phyloP scores from a whole-genome alignment of 345 rosid genomes.

The Sisymbrium altissimum region DNA sequence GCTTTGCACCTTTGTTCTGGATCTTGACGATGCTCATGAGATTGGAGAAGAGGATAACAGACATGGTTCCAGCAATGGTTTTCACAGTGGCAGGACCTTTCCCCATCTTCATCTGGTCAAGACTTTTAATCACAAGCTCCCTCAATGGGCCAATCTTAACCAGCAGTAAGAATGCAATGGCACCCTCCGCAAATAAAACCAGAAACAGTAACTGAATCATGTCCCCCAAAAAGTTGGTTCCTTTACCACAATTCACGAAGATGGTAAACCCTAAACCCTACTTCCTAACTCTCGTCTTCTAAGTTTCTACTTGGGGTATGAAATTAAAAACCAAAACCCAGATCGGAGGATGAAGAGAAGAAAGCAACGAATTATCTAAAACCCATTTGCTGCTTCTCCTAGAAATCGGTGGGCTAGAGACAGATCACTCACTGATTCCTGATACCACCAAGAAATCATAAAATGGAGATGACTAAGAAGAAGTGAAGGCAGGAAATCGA shows the following conservation, averaged over 20 bases:
- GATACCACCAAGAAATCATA: constrained; percentile 26
- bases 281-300: background rate
- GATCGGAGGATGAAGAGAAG: background rate
- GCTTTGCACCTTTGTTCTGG: constrained; percentile 96
- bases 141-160: constrained; percentile 89
- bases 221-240: constrained; percentile 1
- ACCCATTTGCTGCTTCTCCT: constrained; percentile 7
- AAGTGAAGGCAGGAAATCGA: background rate
- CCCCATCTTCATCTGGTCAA: constrained; percentile 84
- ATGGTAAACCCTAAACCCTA: background rate
- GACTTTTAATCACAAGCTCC: constrained; percentile 82
- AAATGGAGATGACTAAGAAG: constrained; percentile 13
- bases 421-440: background rate
- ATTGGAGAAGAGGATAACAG: constrained; percentile 73
- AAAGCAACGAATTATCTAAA: background rate
- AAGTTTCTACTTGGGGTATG: background rate
- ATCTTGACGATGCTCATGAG: constrained; percentile 87
- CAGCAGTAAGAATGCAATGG: constrained; percentile 60
- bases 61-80: constrained; percentile 92
- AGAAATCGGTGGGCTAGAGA: background rate
- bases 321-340: constrained; percentile 9
- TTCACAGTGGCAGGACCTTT: constrained; percentile 93
- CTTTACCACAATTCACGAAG: constrained; percentile 19
- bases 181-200: constrained; percentile 77
- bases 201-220: constrained; percentile 87